Percentiles rank a stretch among this genome's conserved stretches.
Conservation (phyloP, 768 basidiomycete species). For the Suillus subalutaceus region DNA sequence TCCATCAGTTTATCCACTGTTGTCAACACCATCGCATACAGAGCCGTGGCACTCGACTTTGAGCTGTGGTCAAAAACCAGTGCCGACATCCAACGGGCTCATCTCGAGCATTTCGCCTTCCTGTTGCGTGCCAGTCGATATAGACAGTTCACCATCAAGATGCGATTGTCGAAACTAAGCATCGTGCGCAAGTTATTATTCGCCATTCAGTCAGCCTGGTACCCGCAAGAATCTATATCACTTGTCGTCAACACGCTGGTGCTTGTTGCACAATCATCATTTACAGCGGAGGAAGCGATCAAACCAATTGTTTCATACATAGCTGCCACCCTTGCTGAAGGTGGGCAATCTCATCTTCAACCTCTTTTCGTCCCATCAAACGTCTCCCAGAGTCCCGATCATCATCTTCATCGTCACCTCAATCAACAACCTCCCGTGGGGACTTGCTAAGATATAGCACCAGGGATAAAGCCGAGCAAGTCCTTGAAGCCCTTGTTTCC, state of each 20-base stretch:
- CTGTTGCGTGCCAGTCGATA: constrained; percentile 75
- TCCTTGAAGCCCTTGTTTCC: constrained; percentile 66
- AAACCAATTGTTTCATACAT: constrained; percentile 88
- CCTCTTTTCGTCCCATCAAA: neutral
- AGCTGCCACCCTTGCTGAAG: constrained; percentile 74
- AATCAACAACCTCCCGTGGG: constrained; percentile 2
- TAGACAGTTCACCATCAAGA: constrained; percentile 74
- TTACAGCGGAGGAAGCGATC: constrained; percentile 72
- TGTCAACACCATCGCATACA: constrained; percentile 80
- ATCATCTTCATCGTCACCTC: constrained; percentile 20
- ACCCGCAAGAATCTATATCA: constrained; percentile 49
- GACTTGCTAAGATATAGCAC: constrained; percentile 26
- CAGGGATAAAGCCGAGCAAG: constrained; percentile 65
- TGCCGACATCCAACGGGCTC: constrained; percentile 73
- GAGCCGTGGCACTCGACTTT: constrained; percentile 84
- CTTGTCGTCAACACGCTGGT: constrained; percentile 63
- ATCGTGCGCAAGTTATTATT: constrained; percentile 80
- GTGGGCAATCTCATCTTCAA: constrained; percentile 39
- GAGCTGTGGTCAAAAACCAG: constrained; percentile 82
- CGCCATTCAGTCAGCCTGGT: constrained; percentile 80
- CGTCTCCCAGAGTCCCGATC: constrained; percentile 13
- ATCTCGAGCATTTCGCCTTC: constrained; percentile 81
- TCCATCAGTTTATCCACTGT: constrained; percentile 72
- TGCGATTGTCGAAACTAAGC: constrained; percentile 70
- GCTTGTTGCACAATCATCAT: constrained; percentile 63